Evolutionary conservation across 2,329 filamentous ascomycete species (phyloP), one percentile per base, ranked within the genome.

Genomic region (Cadophora luteo-olivacea): DNA sequence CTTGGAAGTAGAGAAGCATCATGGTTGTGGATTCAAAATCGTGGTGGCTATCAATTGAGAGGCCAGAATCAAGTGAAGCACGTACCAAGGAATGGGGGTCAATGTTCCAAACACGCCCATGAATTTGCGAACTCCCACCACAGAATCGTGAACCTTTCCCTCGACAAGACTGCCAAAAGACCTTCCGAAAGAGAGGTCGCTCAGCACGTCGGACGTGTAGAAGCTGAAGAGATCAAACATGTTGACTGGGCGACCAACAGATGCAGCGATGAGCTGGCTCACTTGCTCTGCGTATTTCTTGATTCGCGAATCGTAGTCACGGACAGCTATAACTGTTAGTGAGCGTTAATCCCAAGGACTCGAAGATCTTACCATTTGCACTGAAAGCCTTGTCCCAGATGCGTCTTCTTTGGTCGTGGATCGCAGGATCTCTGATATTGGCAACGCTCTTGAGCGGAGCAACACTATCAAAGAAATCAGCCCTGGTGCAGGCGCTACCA

Each of bases 331-430:
- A 5, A 14, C 24, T 4, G 9, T 22, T 8, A 33, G 25, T 24
- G 19, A 51, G 60, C 22, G 45, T n/a, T n/a, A n/a, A n/a, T n/a
- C n/a, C n/a, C n/a, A n/a, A n/a, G n/a, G n/a, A n/a, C n/a, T n/a
- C n/a, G n/a, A n/a, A n/a, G 2, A 22, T 22, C 25, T 49, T 22
- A 33, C 61, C 36, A 22, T 24, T 38, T 25, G 45, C 48, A 52
- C 45, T 38, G 29, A 52, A 52, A 4, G 61, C 61, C 19, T 52
- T n/a, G 2, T 63, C 61, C 61, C 61, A 63, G 25, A 63, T 38
- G 12, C 48, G 45, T 54, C 61, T 9, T 63, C 61, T 63, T 25
- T 63, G 41, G 7, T 63, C 61, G 32, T 63, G 61, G 3, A 51
- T 8, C 14, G 29, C 25, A 3, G 41, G n/a, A 38, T 29, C 36